phyloP scores from a whole-genome alignment of 2,329 filamentous ascomycete genomes.

The Colletotrichum sp. region DNA sequence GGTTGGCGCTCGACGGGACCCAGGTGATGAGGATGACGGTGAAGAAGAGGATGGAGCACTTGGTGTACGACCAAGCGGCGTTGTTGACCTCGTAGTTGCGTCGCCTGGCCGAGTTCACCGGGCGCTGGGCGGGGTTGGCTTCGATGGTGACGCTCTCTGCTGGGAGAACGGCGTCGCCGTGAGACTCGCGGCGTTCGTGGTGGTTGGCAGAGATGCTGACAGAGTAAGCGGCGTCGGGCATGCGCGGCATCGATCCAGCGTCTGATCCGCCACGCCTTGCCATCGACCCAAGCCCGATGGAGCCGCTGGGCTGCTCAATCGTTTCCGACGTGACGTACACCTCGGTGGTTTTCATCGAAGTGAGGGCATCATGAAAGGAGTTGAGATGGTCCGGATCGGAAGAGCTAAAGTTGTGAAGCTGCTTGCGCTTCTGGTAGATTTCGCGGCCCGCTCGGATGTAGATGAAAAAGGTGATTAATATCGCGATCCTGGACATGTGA shows the following conservation, averaged over 20 bases:
- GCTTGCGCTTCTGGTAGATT: constrained; percentile 71
- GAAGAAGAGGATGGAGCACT: constrained; percentile 75
- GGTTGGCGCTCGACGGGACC: constrained; percentile 80
- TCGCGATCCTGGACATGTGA: constrained; percentile 56
- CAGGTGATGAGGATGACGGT: constrained; percentile 74
- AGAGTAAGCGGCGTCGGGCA: constrained; percentile 37
- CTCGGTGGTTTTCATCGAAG: constrained; percentile 63
- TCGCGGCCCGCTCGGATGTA: constrained; percentile 70
- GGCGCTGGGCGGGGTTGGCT: constrained; percentile 24
- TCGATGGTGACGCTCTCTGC: constrained; percentile 26
- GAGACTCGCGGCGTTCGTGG: constrained; percentile 25
- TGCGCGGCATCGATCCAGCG: not conserved
- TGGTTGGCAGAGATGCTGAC: constrained; percentile 48
- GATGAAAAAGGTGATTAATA: constrained; percentile 66
- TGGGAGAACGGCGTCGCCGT: constrained; percentile 31
- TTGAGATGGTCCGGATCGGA: constrained; percentile 46
- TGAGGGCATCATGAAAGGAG: constrained; percentile 48
- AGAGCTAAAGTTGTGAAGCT: constrained; percentile 61
- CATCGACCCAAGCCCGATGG: constrained; percentile 38
- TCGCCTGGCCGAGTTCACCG: constrained; percentile 34
- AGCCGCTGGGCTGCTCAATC: constrained; percentile 27
- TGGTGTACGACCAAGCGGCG: constrained; percentile 73
- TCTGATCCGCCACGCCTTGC: constrained; percentile 28
- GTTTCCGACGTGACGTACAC: constrained; percentile 67
- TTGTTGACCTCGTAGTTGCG: constrained; percentile 60